phyloP scores from a whole-genome alignment of 306 rosid species.

The Cucumis hystrix region DNA sequence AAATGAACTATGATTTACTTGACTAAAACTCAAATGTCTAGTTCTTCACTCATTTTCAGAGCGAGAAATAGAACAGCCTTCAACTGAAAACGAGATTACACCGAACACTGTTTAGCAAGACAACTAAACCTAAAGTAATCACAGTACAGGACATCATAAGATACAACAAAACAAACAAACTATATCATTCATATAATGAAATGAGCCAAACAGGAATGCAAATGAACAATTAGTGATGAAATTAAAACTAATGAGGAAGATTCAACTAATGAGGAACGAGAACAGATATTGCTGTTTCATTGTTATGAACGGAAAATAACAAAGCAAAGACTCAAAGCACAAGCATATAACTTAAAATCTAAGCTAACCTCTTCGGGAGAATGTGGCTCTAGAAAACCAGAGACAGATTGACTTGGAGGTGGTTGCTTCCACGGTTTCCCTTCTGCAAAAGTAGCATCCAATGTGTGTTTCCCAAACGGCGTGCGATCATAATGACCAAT shows the following conservation, averaged over 20 bases:
- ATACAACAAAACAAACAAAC: neutral
- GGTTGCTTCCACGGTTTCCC: constrained; percentile 37
- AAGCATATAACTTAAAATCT: neutral
- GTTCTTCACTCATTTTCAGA: neutral
- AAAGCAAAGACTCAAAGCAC: neutral
- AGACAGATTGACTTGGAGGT: constrained; percentile 54
- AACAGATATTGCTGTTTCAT: neutral
- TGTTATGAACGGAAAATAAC: neutral
- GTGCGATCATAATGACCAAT: neutral
- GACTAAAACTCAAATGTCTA: neutral
- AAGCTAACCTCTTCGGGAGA: constrained; percentile 53
- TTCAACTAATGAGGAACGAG: neutral
- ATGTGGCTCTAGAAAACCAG: constrained; percentile 35
- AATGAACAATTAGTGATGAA: too few species aligned
- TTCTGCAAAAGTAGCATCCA: constrained; percentile 21
- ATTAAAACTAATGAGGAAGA: too few species aligned
- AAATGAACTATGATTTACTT: neutral
- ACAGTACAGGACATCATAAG: neutral
- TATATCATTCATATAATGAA: neutral
- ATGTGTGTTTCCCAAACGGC: constrained; percentile 18
- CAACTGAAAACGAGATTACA: neutral
- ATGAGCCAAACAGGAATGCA: neutral
- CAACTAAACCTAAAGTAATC: neutral
- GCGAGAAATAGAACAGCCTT: neutral
- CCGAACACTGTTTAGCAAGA: neutral